Percentiles rank a stretch among this genome's conserved stretches.
Evolutionary conservation across 768 basidiomycete species (phyloP).

Genomic region (Suillus placidus): DNA sequence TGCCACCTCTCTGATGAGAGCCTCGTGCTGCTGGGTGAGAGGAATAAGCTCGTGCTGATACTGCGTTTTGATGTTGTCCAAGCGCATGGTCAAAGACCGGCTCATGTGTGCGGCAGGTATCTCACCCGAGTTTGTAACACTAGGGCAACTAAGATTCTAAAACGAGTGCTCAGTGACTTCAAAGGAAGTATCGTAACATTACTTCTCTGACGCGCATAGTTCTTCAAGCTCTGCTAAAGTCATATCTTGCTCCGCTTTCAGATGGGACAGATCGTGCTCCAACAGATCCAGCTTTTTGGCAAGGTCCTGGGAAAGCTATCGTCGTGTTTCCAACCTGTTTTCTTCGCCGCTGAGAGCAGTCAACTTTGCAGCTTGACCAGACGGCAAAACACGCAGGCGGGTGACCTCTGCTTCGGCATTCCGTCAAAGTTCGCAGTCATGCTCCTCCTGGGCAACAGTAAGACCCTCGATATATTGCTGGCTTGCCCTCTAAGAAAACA

Average conservation of each 20-base stretch:
- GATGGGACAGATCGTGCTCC: constrained; percentile 83
- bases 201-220: constrained; percentile 76
- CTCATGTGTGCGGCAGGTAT: constrained; percentile 49
- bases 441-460: constrained; percentile 90
- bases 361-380: constrained; percentile 86
- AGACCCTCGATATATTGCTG: constrained; percentile 92
- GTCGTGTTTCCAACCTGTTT: constrained; percentile 75
- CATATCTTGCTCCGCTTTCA: constrained; percentile 90
- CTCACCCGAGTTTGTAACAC: constrained; percentile 31
- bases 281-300: constrained; percentile 73
- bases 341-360: constrained; percentile 84
- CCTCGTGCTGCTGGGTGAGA: constrained; percentile 80
- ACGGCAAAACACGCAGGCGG: constrained; percentile 78
- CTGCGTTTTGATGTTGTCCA: constrained; percentile 85
- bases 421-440: constrained; percentile 87
- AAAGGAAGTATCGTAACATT: constrained; percentile 13
- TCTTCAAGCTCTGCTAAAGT: constrained; percentile 93
- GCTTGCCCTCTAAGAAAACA: constrained; percentile 70
- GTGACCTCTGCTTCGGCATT: constrained; percentile 94
- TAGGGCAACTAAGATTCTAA: constrained; percentile 26
- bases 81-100: constrained; percentile 78
- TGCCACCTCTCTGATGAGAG: constrained; percentile 74
- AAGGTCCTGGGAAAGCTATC: constrained; percentile 79
- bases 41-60: constrained; percentile 88
- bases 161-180: constrained; percentile 25